Evolutionary conservation across 257 asterid genomes (phyloP).

Genomic region (Salvia splendens): DNA sequence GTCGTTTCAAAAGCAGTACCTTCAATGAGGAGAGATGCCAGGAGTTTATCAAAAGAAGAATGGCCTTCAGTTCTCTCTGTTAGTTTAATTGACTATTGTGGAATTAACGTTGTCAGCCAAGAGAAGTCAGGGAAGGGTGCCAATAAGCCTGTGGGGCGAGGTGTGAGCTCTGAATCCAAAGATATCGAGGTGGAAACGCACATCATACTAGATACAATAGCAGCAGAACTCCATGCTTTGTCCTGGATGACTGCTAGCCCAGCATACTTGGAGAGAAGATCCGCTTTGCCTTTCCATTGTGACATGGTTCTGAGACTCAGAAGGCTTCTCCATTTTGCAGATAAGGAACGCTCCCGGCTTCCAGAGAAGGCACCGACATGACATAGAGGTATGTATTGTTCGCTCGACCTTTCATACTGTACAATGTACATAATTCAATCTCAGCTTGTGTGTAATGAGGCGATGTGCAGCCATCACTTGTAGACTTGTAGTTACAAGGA

Average conservation of each 20-base stretch:
- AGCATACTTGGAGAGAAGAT: constrained; percentile 81
- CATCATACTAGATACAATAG: constrained; percentile 65
- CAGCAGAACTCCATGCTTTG: constrained; percentile 95
- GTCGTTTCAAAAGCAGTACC: constrained; percentile 96
- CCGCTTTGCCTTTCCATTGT: constrained; percentile 90
- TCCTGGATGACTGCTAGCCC: constrained; percentile 99
- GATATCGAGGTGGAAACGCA: constrained; percentile 73
- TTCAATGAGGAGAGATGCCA: constrained; percentile 72
- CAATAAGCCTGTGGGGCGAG: constrained; percentile 58
- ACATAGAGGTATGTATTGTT: not conserved
- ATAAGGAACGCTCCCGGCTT: constrained; percentile 71
- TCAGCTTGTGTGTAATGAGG: constrained; percentile 22
- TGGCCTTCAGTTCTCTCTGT: constrained; percentile 95
- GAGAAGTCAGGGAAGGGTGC: constrained; percentile 59
- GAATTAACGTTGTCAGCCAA: constrained; percentile 58
- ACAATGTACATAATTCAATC: constrained; percentile 33
- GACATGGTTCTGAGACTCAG: constrained; percentile 93
- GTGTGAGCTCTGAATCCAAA: constrained; percentile 52
- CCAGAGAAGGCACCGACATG: constrained; percentile 58
- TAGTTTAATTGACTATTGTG: constrained; percentile 86
- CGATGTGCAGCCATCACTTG: constrained; percentile 13
- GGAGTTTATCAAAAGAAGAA: constrained; percentile 72
- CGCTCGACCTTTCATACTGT: constrained; percentile 1
- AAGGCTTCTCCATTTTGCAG: constrained; percentile 93
- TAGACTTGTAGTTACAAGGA: constrained; percentile 2